Conservation (phyloP, 2,329 filamentous ascomycete species). For the Ophiostoma ips region DNA sequence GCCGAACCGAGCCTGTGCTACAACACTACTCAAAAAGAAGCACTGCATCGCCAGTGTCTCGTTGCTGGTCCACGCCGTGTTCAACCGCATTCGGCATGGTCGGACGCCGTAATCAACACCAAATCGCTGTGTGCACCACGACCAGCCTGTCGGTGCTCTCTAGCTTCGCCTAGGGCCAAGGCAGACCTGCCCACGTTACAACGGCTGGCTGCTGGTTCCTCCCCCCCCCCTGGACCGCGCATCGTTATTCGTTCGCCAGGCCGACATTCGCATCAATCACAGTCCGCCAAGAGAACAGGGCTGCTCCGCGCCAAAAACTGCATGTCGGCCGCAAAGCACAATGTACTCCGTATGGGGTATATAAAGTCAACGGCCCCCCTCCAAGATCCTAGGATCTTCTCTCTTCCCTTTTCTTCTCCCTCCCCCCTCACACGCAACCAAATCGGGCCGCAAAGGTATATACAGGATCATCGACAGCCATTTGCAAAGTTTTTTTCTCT, state of each 20-base stretch:
- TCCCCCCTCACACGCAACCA: slow-evolving; percentile 40
- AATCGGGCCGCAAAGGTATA: slow-evolving; percentile 44
- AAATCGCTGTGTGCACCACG: neutral
- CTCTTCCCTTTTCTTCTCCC: slow-evolving; percentile 29
- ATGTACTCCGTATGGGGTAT: neutral
- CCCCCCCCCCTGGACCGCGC: slow-evolving; percentile 1
- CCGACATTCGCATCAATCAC: slow-evolving; percentile 6
- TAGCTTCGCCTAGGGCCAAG: slow-evolving; percentile 4
- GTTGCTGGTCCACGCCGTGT: too few species aligned
- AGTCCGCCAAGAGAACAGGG: slow-evolving; percentile 9
- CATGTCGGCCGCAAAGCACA: neutral
- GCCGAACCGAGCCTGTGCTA: too few species aligned
- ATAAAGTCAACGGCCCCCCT: slow-evolving; percentile 12
- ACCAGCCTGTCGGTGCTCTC: slow-evolving; percentile 6
- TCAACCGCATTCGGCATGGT: neutral
- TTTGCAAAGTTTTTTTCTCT: slow-evolving; percentile 25
- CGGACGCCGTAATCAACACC: neutral
- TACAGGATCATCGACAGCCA: slow-evolving; percentile 37
- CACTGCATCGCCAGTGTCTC: too few species aligned
- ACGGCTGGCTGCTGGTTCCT: too few species aligned
- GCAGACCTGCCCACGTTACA: slow-evolving; percentile 10
- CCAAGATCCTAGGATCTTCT: slow-evolving; percentile 17
- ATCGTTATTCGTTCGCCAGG: slow-evolving; percentile 9
- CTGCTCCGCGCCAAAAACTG: slow-evolving; percentile 5
- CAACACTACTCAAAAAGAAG: too few species aligned